These are phyloP conservation scores for Chrysoporthe deuterocubensis DNA, from an alignment of 2,329 filamentous ascomycete species.

Conservation along the genomic window DNA sequence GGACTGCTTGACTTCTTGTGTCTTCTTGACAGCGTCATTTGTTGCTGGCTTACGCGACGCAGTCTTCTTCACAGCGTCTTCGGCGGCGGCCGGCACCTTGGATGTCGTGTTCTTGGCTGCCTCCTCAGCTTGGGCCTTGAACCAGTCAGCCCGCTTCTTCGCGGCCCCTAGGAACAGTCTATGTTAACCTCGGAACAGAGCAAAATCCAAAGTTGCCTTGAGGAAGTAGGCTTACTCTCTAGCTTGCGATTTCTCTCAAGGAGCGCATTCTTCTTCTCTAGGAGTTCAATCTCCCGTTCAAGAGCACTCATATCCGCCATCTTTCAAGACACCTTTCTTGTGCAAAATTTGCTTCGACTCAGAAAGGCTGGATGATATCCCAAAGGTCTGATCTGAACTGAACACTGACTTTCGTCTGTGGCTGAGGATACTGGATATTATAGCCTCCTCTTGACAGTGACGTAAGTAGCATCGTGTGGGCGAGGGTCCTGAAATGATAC, in stretches of 20 bases:
- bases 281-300: slow-evolving; percentile 21
- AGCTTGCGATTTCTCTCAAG: slow-evolving; percentile 23
- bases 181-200: slow-evolving; percentile 1
- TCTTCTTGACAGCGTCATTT: slow-evolving; percentile 6
- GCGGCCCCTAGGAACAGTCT: slow-evolving; percentile 14
- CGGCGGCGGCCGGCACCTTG: neutral
- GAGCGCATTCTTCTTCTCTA: slow-evolving; percentile 23
- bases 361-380: neutral
- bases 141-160: slow-evolving; percentile 16
- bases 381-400: neutral
- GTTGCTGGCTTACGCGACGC: slow-evolving; percentile 17
- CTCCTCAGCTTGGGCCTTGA: slow-evolving; percentile 17
- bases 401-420: neutral
- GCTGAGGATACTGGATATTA: slow-evolving; percentile 4
- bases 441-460: neutral
- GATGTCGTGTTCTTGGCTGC: slow-evolving; percentile 8
- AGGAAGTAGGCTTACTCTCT: neutral
- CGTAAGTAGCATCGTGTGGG: slow-evolving; percentile 1
- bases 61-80: slow-evolving; percentile 13
- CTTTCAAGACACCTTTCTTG: neutral
- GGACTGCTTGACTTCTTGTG: slow-evolving; percentile 11
- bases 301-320: slow-evolving; percentile 26
- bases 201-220: neutral
- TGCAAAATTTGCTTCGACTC: neutral
- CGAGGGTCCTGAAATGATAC: neutral